Conservation (phyloP, 2,329 filamentous ascomycete species). For the Sporothrix dimorphospora region DNA sequence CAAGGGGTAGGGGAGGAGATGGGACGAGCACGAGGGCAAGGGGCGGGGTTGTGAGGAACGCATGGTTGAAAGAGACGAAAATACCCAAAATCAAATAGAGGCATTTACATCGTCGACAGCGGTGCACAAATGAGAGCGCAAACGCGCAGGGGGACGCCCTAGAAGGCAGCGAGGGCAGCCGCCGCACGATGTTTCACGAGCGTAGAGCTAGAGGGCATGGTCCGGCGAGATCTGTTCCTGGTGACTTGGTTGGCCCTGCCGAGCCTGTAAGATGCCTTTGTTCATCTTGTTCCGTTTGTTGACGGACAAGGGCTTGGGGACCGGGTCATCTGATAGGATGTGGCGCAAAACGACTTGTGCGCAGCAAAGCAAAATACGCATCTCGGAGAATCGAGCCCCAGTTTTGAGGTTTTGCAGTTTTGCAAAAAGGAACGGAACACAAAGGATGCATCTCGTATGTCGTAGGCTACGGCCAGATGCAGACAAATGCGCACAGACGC, state of each 20-base stretch:
- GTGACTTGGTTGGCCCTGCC: neutral
- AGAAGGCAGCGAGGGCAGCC: neutral
- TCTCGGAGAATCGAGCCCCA: neutral
- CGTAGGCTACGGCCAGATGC: neutral
- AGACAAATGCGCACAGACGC: neutral
- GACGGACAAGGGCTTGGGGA: neutral
- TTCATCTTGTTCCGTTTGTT: too few species aligned
- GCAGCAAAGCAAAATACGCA: neutral
- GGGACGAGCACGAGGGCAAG: constrained; percentile 6
- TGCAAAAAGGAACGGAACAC: neutral
- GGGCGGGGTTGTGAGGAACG: neutral
- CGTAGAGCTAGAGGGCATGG: constrained; percentile 9
- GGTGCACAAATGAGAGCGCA: neutral
- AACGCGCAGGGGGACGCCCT: neutral
- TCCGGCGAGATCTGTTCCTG: neutral
- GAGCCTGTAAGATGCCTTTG: neutral
- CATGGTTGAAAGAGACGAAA: neutral
- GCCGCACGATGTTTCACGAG: constrained; percentile 20
- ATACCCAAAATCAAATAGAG: neutral
- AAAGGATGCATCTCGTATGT: neutral
- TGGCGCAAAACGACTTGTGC: constrained; percentile 11
- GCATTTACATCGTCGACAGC: neutral
- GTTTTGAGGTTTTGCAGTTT: constrained; percentile 11
- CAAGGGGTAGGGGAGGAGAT: constrained; percentile 12
- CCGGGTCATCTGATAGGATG: neutral